phyloP scores from a whole-genome alignment of 192 early-diverging fungal species.

The Coemansia furcata region DNA sequence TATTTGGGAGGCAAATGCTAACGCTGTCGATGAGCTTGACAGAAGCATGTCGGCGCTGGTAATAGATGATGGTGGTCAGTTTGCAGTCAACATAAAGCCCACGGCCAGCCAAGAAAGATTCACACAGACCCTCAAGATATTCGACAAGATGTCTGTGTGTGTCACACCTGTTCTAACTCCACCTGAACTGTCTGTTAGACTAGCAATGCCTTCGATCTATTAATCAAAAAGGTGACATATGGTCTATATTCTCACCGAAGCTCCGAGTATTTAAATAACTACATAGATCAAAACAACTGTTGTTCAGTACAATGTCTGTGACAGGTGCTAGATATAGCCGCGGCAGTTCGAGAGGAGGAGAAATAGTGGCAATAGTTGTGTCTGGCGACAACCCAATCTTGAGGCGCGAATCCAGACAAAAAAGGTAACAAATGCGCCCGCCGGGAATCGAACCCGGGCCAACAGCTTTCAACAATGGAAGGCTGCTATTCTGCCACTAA shows the following conservation, averaged over 20 bases:
- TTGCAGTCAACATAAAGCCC: constrained; percentile 25
- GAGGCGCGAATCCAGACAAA: too few relatives aligned
- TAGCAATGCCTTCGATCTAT: constrained; percentile 15
- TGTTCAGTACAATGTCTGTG: too few relatives aligned
- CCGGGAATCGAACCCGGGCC: constrained; percentile 74
- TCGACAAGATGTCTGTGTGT: constrained; percentile 74
- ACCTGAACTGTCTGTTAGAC: constrained; percentile 6
- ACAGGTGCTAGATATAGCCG: too few relatives aligned
- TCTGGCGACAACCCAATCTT: too few relatives aligned
- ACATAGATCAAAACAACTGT: too few relatives aligned
- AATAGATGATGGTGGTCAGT: constrained; percentile 16
- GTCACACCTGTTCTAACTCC: constrained; percentile 8
- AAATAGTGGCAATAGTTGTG: too few relatives aligned
- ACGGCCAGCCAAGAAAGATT: constrained; percentile 23
- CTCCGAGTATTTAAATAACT: too few relatives aligned
- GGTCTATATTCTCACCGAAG: too few relatives aligned
- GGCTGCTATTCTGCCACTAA: too few relatives aligned
- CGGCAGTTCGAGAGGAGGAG: too few relatives aligned
- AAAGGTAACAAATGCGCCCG: constrained; percentile 32
- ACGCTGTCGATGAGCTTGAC: constrained; percentile 27
- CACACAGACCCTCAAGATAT: constrained; percentile 64
- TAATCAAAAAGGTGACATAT: too few relatives aligned
- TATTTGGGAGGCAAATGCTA: constrained; percentile 19
- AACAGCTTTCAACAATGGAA: constrained; percentile 41
- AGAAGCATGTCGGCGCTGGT: constrained; percentile 11